Evolutionary conservation across 2,329 filamentous ascomycete genomes (phyloP), one percentile per base, ranked within the genome.

Genomic region (Thielaviopsis euricoi): DNA sequence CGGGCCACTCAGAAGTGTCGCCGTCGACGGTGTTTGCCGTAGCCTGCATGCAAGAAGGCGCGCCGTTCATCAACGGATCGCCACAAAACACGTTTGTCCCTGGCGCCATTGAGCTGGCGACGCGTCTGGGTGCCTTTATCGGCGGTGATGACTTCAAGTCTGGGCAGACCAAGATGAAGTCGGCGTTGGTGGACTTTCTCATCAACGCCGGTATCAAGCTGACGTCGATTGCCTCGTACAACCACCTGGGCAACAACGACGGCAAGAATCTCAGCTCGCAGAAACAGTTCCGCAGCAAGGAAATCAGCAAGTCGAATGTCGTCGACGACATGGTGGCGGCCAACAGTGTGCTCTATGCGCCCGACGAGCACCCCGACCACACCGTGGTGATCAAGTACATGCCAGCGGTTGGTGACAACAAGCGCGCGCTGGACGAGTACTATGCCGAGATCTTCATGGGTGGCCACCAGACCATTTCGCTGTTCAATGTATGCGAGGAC

Each of bases 371-470:
- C 72, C 93, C 93, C 1, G 90, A 98, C 70, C 93, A 98, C 77
- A 94, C 88, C 61, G 93, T 98, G 61, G 93, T 98, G 65, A 98
- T 98, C 83, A 98, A 98, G 82, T 98, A 98, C 78, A 95, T 98
- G 90, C 93, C 93, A 40, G 89, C 90, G 62, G 93, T 98, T 53
- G 93, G 93, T 62, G 93, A 98, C 75, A 94, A 96, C 81, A 98
- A 98, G 83, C 89, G 93, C 69, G 93, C 93, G 57, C 80, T 98
- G 57, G 93, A 98, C 68, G 93, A 98, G 79, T 98, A 98, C 81
- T 96, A 96, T 66, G 93, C 89, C 58, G 91, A 98, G 79, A 97
- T 98, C 73, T 98, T 98, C 81, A 81, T 97, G 74, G 93, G 93
- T 64, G 93, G 93, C 49, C 93, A 97, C 75, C 93, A 98, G 78